Percentiles rank a stretch among this genome's conserved stretches.
phyloP scores from a whole-genome alignment of 164 flowering plant genomes.

The Annona squamosa region DNA sequence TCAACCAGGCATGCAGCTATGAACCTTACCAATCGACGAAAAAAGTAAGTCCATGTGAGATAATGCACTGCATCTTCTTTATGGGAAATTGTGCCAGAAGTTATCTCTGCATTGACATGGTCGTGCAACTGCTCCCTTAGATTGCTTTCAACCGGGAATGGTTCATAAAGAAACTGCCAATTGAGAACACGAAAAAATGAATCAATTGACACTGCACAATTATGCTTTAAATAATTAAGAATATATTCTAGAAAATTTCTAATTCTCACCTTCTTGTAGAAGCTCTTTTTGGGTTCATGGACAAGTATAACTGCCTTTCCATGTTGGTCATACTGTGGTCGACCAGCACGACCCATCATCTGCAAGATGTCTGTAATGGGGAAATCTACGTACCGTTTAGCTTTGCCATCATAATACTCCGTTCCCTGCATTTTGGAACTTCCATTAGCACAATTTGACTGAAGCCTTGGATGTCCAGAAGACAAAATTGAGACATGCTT shows the following conservation, averaged over 20 bases:
- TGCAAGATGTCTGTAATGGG: slow-evolving; percentile 99
- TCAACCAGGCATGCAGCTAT: not conserved
- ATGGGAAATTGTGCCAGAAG: slow-evolving; percentile 84
- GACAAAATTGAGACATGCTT: slow-evolving; percentile 5
- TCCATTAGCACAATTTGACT: not conserved
- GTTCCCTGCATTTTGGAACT: slow-evolving; percentile 63
- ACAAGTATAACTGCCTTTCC: slow-evolving; percentile 99
- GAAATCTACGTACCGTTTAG: slow-evolving; percentile 91
- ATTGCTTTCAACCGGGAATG: slow-evolving; percentile 98
- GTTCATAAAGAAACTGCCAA: slow-evolving; percentile 91
- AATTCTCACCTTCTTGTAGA: slow-evolving; percentile 78
- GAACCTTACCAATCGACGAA: slow-evolving; percentile 79
- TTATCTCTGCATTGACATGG: slow-evolving; percentile 92
- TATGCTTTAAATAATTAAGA: slow-evolving; percentile 1
- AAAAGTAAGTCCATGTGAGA: slow-evolving; percentile 96
- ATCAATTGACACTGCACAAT: slow-evolving; percentile 1
- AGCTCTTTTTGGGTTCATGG: slow-evolving; percentile 99
- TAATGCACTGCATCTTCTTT: slow-evolving; percentile 94
- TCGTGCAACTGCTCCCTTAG: slow-evolving; percentile 83
- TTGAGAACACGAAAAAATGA: slow-evolving; percentile 5
- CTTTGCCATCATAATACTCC: slow-evolving; percentile 85
- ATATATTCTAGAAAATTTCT: not conserved
- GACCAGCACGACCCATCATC: slow-evolving; percentile 99
- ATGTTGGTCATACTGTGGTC: slow-evolving; percentile 96
- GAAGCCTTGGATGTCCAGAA: not conserved